Evolutionary conservation across 345 rosid species (phyloP), one percentile per base, ranked within the genome.

Genomic region (Cardamine occulta): DNA sequence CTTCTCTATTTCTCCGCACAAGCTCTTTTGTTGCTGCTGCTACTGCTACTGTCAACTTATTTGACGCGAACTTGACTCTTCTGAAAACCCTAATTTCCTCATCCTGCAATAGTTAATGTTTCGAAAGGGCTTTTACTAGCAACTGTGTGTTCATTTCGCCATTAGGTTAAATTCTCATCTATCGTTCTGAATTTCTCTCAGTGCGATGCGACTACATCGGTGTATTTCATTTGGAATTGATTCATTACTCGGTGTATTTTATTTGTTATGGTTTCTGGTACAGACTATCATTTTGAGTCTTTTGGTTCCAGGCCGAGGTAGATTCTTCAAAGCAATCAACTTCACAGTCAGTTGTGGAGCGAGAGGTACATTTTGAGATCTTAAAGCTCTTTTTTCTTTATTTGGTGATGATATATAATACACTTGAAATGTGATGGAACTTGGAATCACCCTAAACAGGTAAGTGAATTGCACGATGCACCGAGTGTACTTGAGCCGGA

Each of bases 311-410:
- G 97, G 76, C 74, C 45, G 98, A 88, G 56, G 79, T 72, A 44
- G 87, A 84, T 77, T 74, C 86, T 53, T 86, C 87, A 60, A 80
- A 73, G 72, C 87, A 81, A 74, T 87, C 88, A 61, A 81, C 88
- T 74, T 84, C 95, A 42, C 61, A 12, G 26, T 76, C 91, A 2
- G 15, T 76, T 31, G 78, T 72, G 47, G 67, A 85, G 48, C 72
- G 83, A 61, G 81, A 58, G 74, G 85, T 81, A 80, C 1, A 14
- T 28, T 51, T 12, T 57, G 21, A 26, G 17, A 59, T 71, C 68
- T 72, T 4, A 14, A n/a, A 24, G 42, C 52, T 40, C 2, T 8
- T 7, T 7, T 19, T 63, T 42, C 18, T 19, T 21, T 28, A 28
- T 54, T 40, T 44, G 2, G 12, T 42, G 18, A 56, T 56, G 4